Percentiles rank a stretch among this genome's conserved stretches.
These are phyloP conservation scores for Colletotrichum costaricense DNA, from an alignment of 2,329 filamentous ascomycete genomes.

Conservation along the genomic window DNA sequence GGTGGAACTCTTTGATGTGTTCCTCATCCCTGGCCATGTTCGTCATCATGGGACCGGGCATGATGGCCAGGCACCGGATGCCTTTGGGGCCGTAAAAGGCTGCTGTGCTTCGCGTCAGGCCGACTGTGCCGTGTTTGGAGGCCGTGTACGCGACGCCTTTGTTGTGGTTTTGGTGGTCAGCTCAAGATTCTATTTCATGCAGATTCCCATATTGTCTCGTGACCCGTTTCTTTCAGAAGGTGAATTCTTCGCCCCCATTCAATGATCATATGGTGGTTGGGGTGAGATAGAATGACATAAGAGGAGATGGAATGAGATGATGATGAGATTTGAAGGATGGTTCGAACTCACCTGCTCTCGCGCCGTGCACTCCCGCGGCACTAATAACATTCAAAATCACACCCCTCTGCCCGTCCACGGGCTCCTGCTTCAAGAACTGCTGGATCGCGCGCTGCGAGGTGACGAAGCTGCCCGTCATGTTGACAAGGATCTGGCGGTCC, in stretches of 20 bases:
- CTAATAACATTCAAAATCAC: slow-evolving; percentile 39
- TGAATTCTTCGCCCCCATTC: no score
- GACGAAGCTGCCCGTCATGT: slow-evolving; percentile 66
- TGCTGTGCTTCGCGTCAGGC: slow-evolving; percentile 67
- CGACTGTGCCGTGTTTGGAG: slow-evolving; percentile 64
- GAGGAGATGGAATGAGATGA: no score
- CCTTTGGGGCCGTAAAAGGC: slow-evolving; percentile 64
- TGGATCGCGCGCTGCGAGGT: slow-evolving; percentile 62
- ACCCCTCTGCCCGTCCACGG: slow-evolving; percentile 32
- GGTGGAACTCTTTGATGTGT: slow-evolving; percentile 2
- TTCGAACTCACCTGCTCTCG: slow-evolving; percentile 8
- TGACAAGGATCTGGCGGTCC: slow-evolving; percentile 66
- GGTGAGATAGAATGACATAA: no score
- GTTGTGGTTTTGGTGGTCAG: no score
- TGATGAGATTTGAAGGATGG: not conserved
- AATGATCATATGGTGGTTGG: no score
- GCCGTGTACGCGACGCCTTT: slow-evolving; percentile 61
- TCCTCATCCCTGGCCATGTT: slow-evolving; percentile 53
- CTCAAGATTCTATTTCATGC: no score
- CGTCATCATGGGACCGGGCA: slow-evolving; percentile 66
- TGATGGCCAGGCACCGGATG: slow-evolving; percentile 49
- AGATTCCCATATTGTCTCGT: no score
- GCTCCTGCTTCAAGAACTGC: slow-evolving; percentile 55
- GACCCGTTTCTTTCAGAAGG: no score
- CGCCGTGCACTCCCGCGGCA: not conserved